These are phyloP conservation scores for Carpinus fangiana DNA, from an alignment of 306 rosid genomes.

Conservation along the genomic window DNA sequence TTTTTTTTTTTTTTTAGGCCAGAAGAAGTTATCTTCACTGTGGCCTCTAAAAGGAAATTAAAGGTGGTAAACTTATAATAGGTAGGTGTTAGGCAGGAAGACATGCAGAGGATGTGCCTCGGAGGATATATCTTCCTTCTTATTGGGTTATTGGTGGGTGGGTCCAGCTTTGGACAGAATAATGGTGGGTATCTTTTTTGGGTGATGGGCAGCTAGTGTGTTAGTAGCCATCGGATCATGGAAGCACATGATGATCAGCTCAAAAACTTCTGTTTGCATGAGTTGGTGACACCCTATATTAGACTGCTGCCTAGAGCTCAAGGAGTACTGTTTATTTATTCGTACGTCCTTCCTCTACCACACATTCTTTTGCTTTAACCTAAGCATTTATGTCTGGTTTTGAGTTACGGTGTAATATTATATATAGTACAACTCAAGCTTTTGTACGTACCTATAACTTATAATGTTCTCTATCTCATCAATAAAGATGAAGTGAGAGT, in stretches of 20 bases:
- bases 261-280: conserved; percentile 26
- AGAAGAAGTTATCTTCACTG: too few species aligned
- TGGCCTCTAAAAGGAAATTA: too few species aligned
- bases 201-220: conserved; percentile 48
- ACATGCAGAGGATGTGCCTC: conserved; percentile 34
- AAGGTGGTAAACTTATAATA: not conserved
- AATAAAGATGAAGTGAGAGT: too few species aligned
- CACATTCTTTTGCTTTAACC: not conserved
- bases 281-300: conserved; percentile 30
- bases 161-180: conserved; percentile 46
- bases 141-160: conserved; percentile 58
- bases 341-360: not conserved
- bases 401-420: too few species aligned
- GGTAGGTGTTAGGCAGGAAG: not conserved
- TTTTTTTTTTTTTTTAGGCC: too few species aligned
- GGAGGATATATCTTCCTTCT: conserved; percentile 46
- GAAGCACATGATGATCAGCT: conserved; percentile 58
- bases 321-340: conserved; percentile 17
- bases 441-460: too few species aligned
- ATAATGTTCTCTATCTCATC: too few species aligned
- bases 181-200: conserved; percentile 55
- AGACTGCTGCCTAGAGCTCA: conserved; percentile 24
- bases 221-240: conserved; percentile 55
- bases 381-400: not conserved
- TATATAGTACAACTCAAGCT: too few species aligned